phyloP scores from a whole-genome alignment of 257 asterid genomes.

The Jacaranda copaia region DNA sequence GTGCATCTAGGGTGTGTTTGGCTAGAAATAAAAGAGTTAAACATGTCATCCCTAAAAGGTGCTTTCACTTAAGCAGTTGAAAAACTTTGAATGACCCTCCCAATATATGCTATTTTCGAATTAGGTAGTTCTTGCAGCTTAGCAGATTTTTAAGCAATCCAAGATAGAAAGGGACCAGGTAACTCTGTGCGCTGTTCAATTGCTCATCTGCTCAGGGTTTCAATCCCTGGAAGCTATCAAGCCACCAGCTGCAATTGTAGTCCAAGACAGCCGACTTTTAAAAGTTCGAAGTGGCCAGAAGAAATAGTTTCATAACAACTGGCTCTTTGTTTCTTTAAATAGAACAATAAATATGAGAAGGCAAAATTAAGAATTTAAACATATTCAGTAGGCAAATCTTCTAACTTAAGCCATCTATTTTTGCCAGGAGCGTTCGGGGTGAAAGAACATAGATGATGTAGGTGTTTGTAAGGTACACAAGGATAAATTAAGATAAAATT shows the following conservation, averaged over 20 bases:
- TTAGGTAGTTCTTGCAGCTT: neutral
- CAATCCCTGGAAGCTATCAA: slow-evolving; percentile 15
- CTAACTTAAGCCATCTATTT: too few species aligned
- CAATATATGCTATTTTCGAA: neutral
- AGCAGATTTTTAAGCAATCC: neutral
- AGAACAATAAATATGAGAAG: too few species aligned
- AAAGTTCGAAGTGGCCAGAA: too few species aligned
- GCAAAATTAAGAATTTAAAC: too few species aligned
- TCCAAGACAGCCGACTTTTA: too few species aligned
- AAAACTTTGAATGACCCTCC: neutral
- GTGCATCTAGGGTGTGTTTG: neutral
- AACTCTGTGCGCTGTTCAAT: neutral
- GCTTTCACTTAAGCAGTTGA: neutral
- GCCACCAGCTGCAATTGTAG: too few species aligned
- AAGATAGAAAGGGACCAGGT: neutral
- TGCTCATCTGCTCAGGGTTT: neutral
- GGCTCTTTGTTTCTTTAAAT: too few species aligned
- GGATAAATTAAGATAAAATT: neutral
- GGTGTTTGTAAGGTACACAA: too few species aligned
- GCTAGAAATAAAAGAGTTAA: slow-evolving; percentile 1
- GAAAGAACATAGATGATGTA: too few species aligned
- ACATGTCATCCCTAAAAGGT: neutral
- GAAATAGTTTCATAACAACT: too few species aligned
- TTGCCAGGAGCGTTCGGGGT: too few species aligned
- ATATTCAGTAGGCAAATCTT: too few species aligned